Evolutionary conservation across 495 filamentous ascomycete species (phyloP).

Genomic region (Staphylotrichum longicolle): DNA sequence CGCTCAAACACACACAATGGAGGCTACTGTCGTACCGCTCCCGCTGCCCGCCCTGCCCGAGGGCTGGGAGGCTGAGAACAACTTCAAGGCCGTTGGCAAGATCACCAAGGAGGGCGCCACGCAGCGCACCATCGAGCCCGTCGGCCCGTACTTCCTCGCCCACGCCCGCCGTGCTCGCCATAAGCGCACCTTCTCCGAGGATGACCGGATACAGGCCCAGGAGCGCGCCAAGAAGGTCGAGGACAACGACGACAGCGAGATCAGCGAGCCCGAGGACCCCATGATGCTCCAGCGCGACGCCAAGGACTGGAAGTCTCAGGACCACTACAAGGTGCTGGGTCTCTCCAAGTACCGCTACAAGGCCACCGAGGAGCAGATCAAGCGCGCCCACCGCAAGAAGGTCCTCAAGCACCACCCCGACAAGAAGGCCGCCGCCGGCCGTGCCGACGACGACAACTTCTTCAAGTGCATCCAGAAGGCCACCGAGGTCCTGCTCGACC

Average conservation of each 20-base stretch:
- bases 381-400: constrained; percentile 98
- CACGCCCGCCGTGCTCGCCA: constrained; percentile 95
- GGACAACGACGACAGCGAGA: constrained; percentile 83
- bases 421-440: constrained; percentile 90
- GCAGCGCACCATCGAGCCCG: constrained; percentile 85
- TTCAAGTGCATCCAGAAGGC: constrained; percentile 99
- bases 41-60: constrained; percentile 74
- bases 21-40: constrained; percentile 38
- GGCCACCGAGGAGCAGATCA: constrained; percentile 97
- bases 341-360: constrained; percentile 85
- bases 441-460: constrained; percentile 91
- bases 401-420: constrained; percentile 97
- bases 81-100: constrained; percentile 77
- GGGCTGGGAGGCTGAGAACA: constrained; percentile 84
- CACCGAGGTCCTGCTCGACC: constrained; percentile 88
- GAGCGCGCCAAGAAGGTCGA: constrained; percentile 93
- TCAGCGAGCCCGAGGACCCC: constrained; percentile 88
- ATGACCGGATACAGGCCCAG: constrained; percentile 94
- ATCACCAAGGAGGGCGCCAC: constrained; percentile 61
- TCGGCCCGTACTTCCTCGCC: constrained; percentile 95
- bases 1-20: constrained; percentile 34
- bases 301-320: constrained; percentile 99
- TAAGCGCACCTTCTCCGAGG: constrained; percentile 96
- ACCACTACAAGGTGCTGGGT: constrained; percentile 97
- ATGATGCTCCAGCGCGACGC: constrained; percentile 88